phyloP scores from a whole-genome alignment of 2,329 filamentous ascomycete species.

The Berkeleyomyces rouxiae region DNA sequence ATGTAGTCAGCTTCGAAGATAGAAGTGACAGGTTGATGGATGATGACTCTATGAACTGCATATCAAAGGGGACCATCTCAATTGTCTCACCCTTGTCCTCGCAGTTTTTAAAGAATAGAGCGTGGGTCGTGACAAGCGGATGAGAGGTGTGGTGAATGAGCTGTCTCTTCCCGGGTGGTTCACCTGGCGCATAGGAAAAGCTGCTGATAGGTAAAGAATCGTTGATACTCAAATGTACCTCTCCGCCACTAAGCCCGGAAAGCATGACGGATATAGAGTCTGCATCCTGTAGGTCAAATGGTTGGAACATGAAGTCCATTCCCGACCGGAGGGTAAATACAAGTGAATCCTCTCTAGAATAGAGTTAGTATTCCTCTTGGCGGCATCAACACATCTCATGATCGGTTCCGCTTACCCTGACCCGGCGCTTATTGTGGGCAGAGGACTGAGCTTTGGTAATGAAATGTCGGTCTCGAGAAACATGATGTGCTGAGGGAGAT shows the following conservation, averaged over 20 bases:
- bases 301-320: conserved; percentile 52
- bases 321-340: conserved; percentile 55
- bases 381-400: not conserved
- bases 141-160: conserved; percentile 52
- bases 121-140: conserved; percentile 57
- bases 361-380: conserved; percentile 2
- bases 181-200: conserved; percentile 32
- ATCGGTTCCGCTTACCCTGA: conserved; percentile 33
- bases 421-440: conserved; percentile 45
- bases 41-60: conserved; percentile 65
- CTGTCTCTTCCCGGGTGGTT: conserved; percentile 18
- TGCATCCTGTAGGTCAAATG: conserved; percentile 44
- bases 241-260: conserved; percentile 53
- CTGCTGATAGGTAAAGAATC: conserved; percentile 67
- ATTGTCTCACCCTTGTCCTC: conserved; percentile 24
- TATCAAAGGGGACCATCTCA: conserved; percentile 58
- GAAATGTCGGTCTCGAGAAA: conserved; percentile 61
- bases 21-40: conserved; percentile 70
- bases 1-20: conserved; percentile 68
- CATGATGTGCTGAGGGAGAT: conserved; percentile 57
- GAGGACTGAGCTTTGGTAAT: conserved; percentile 57
- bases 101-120: conserved; percentile 41
- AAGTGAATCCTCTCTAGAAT: conserved; percentile 32
- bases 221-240: conserved; percentile 64
- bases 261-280: conserved; percentile 68